Evolutionary conservation across 176 grass and related monocot species (phyloP), one percentile per base, ranked within the genome.

Genomic region (Ensete ventricosum): DNA sequence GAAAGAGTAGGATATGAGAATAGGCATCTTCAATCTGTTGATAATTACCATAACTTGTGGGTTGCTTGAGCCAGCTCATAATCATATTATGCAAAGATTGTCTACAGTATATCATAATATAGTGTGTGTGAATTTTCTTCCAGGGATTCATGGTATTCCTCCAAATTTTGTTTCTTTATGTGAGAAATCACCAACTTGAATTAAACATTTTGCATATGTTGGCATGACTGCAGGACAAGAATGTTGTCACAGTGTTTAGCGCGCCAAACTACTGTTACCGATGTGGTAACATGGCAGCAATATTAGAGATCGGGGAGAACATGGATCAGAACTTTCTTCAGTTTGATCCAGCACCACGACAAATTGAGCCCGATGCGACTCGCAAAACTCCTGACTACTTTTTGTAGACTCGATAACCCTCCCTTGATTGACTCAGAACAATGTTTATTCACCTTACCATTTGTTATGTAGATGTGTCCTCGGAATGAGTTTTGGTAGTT

Each of bases 251-350:
- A 1, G 93, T 96, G 62, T 96, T 96, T 83, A 96, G 93, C 67
- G 93, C 93, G 1, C 93, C 93, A 16, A 96, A 96, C 71, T 96
- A 96, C 72, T 96, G 93, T 80, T 96, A 96, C 49, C 89, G 93
- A 2, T 96, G 93, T 74, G 93, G 93, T 81, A 96, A 96, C 77
- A 92, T 96, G 93, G 93, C 93, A 14, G 93, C 93, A 11, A 96
- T 96, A 81, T 80, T 96, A 55, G 93, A 96, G 63, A 86, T 96
- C 11, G 93, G 93, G 26, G 93, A 96, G 80, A 90, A 96, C 55
- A 96, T 96, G 93, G 89, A 90, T 62, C 93, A 92, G 59, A 96
- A 96, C 79, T 92, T 96, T 80, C 89, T 96, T 65, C 93, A 96
- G 77, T 96, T 96, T 48, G 89, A 96, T 73, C 93, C 93, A 23